Conservation (phyloP, 2,329 filamentous ascomycete species). For the Diaporthe sp. region DNA sequence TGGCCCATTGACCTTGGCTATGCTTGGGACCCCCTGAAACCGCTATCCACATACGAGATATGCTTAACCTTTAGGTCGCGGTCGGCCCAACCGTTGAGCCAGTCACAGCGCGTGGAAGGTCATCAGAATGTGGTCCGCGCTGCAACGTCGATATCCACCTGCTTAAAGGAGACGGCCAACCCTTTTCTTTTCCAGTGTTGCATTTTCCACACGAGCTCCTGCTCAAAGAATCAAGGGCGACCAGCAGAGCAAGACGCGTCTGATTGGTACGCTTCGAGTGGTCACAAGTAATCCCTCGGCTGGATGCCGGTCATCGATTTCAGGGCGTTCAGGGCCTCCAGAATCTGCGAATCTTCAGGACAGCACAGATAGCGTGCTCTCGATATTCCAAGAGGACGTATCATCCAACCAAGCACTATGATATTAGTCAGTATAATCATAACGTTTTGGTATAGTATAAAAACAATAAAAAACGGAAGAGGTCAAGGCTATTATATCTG, state of each 20-base stretch:
- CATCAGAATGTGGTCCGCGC: not conserved
- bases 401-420: no score
- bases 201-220: conserved; percentile 1
- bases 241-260: no score
- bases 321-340: no score
- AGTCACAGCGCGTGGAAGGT: conserved; percentile 5
- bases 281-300: not conserved
- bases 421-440: no score
- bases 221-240: no score
- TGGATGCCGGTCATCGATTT: not conserved
- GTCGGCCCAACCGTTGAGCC: not conserved
- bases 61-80: conserved; percentile 6
- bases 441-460: no score
- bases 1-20: not conserved
- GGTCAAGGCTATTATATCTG: no score
- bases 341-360: no score
- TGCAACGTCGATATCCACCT: conserved; percentile 11
- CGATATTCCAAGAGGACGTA: no score
- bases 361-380: no score
- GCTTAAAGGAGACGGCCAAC: not conserved
- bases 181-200: not conserved
- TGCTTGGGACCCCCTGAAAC: not conserved
- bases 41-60: conserved; percentile 22
- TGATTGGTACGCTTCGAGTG: not conserved
- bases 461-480: no score